These are phyloP conservation scores for Polytrichum commune DNA, from an alignment of 225 moss, liverwort and hornwort species.

Conservation along the genomic window DNA sequence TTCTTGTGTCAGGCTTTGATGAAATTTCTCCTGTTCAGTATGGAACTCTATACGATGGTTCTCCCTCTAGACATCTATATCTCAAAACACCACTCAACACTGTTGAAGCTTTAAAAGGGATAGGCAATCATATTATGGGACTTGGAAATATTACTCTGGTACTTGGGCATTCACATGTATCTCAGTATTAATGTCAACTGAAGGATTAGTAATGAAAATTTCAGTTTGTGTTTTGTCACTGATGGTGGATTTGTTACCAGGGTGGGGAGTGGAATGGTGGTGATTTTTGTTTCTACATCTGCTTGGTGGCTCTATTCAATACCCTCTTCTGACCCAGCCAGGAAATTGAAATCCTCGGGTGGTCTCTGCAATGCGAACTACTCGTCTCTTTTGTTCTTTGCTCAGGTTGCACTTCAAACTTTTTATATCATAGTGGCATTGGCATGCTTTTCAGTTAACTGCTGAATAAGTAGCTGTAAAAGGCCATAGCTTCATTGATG, in stretches of 20 bases:
- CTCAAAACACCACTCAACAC: too few species aligned
- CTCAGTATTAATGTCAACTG: too few species aligned
- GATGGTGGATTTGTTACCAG: conserved; percentile 40
- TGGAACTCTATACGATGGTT: too few species aligned
- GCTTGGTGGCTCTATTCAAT: conserved; percentile 69
- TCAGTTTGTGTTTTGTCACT: conserved; percentile 7
- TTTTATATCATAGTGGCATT: not conserved
- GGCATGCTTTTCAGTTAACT: too few species aligned
- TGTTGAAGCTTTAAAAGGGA: too few species aligned
- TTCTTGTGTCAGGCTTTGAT: conserved; percentile 72
- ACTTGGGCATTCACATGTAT: too few species aligned
- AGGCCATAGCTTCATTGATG: too few species aligned
- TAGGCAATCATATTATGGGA: too few species aligned
- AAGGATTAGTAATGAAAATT: too few species aligned
- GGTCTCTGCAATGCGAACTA: conserved; percentile 50
- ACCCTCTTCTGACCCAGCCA: conserved; percentile 49
- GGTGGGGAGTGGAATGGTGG: conserved; percentile 72
- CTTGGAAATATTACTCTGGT: too few species aligned
- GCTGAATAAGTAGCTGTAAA: too few species aligned
- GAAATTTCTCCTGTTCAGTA: not conserved
- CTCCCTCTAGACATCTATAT: too few species aligned
- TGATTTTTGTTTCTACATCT: conserved; percentile 50
- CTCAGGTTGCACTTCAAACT: conserved; percentile 51
- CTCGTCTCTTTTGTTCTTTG: conserved; percentile 52
- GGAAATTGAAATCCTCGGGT: conserved; percentile 68